phyloP scores from a whole-genome alignment of 805 yeast genomes.

The Cephaloascus albidus region DNA sequence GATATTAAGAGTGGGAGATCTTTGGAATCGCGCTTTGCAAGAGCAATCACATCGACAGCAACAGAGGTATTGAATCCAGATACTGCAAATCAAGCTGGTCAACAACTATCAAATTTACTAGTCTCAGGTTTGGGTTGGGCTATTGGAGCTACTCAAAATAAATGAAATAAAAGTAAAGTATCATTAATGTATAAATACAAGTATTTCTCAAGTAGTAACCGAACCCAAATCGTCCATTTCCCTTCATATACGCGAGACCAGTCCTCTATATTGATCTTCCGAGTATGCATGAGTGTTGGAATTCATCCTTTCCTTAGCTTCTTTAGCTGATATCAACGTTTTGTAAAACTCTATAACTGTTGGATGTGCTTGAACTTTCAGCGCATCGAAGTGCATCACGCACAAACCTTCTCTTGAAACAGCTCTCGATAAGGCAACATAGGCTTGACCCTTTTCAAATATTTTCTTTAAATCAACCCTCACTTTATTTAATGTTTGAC shows the following conservation, averaged over 20 bases:
- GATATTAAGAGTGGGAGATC: not conserved
- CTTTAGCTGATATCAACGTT: constrained; percentile 29
- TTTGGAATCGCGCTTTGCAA: constrained; percentile 10
- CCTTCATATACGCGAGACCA: too few relatives aligned
- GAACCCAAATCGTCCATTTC: too few relatives aligned
- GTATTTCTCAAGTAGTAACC: too few relatives aligned
- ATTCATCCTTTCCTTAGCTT: too few relatives aligned
- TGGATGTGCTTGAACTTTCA: constrained; percentile 59
- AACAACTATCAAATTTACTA: constrained; percentile 38
- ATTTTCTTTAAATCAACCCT: constrained; percentile 66
- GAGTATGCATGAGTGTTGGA: too few relatives aligned
- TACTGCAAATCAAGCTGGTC: constrained; percentile 26
- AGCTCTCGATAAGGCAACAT: constrained; percentile 92
- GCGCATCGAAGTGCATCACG: constrained; percentile 59
- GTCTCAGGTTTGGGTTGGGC: constrained; percentile 59
- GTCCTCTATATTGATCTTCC: too few relatives aligned
- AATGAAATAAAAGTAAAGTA: too few relatives aligned
- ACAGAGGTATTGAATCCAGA: constrained; percentile 9
- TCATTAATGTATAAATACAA: too few relatives aligned
- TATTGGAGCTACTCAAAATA: constrained; percentile 35
- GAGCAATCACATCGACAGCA: constrained; percentile 11
- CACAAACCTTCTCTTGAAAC: constrained; percentile 76
- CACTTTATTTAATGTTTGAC: constrained; percentile 74
- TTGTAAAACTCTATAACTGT: constrained; percentile 66
- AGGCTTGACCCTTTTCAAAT: constrained; percentile 92